Conservation (phyloP, 2,329 filamentous ascomycete species). For the Epichloe brachyelytri region DNA sequence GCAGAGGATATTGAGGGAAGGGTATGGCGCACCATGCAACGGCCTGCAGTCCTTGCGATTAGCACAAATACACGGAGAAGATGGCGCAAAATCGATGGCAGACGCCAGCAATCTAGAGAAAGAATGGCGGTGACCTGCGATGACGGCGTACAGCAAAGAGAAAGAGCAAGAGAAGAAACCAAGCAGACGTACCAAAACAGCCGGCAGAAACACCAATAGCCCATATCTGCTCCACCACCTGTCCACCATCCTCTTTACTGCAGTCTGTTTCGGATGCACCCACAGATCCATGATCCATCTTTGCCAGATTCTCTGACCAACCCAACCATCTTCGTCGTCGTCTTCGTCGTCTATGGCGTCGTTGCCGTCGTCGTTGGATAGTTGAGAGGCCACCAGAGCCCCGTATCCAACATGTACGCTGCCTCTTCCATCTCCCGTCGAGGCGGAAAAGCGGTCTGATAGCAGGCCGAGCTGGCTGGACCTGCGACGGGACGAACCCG, state of each 20-base stretch:
- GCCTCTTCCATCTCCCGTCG: slow-evolving; percentile 24
- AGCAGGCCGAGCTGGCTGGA: slow-evolving; percentile 28
- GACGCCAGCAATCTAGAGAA: neutral
- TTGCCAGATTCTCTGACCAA: slow-evolving; percentile 22
- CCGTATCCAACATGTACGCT: slow-evolving; percentile 47
- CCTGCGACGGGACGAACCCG: slow-evolving; percentile 15
- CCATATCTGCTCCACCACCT: slow-evolving; percentile 52
- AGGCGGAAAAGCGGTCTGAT: slow-evolving; percentile 15
- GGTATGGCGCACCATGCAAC: slow-evolving; percentile 53
- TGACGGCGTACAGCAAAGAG: neutral
- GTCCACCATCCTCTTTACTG: slow-evolving; percentile 45
- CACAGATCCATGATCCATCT: slow-evolving; percentile 38
- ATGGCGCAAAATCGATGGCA: too few species aligned
- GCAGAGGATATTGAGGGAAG: slow-evolving; percentile 48
- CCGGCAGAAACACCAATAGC: slow-evolving; percentile 47
- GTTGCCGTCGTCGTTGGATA: slow-evolving; percentile 22
- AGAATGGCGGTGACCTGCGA: neutral
- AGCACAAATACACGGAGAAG: neutral
- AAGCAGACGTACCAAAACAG: slow-evolving; percentile 36
- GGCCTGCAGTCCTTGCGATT: slow-evolving; percentile 26
- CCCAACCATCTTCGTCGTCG: slow-evolving; percentile 17
- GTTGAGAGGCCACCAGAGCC: slow-evolving; percentile 32
- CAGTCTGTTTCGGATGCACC: slow-evolving; percentile 45
- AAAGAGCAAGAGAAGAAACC: neutral
- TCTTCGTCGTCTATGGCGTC: slow-evolving; percentile 15